Evolutionary conservation across 1,139 yeast genomes (phyloP).

Genomic region (Pichia sp.): DNA sequence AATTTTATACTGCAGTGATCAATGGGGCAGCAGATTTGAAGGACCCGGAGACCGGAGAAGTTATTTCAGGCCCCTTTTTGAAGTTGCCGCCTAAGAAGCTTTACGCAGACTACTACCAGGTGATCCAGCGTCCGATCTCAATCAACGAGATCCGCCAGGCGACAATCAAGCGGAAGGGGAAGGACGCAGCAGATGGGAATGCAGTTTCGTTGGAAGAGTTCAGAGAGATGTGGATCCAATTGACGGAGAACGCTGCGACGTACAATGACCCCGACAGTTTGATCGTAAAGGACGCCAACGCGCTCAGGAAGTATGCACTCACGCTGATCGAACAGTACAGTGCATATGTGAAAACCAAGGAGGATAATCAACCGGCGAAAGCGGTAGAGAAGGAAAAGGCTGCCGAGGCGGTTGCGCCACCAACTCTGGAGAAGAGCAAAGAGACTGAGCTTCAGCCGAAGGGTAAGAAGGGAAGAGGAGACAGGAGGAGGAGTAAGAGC

Average conservation of each 20-base stretch:
- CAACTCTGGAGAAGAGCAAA: background rate
- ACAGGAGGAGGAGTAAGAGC: background rate
- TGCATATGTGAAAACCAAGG: background rate
- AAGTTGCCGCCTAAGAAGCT: slow-evolving; percentile 24
- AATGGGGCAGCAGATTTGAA: slow-evolving; percentile 12
- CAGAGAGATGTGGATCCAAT: slow-evolving; percentile 50
- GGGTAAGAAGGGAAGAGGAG: background rate
- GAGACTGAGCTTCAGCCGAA: background rate
- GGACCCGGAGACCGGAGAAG: slow-evolving; percentile 17
- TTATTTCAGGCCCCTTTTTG: slow-evolving; percentile 23
- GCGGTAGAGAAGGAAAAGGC: background rate
- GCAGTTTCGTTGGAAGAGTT: slow-evolving; percentile 36
- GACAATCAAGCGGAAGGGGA: slow-evolving; percentile 22
- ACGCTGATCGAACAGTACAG: slow-evolving; percentile 14
- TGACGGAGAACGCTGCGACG: slow-evolving; percentile 56
- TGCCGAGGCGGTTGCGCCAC: background rate
- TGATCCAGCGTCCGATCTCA: slow-evolving; percentile 64
- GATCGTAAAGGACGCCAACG: slow-evolving; percentile 55
- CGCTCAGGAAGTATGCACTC: slow-evolving; percentile 42
- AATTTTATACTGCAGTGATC: slow-evolving; percentile 12
- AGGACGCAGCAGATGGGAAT: slow-evolving; percentile 7
- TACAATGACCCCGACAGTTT: slow-evolving; percentile 62
- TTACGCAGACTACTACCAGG: slow-evolving; percentile 73
- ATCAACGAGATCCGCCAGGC: slow-evolving; percentile 52
- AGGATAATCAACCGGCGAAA: background rate